Conservation (phyloP, 2,329 filamentous ascomycete species). For the Nemania sp. region DNA sequence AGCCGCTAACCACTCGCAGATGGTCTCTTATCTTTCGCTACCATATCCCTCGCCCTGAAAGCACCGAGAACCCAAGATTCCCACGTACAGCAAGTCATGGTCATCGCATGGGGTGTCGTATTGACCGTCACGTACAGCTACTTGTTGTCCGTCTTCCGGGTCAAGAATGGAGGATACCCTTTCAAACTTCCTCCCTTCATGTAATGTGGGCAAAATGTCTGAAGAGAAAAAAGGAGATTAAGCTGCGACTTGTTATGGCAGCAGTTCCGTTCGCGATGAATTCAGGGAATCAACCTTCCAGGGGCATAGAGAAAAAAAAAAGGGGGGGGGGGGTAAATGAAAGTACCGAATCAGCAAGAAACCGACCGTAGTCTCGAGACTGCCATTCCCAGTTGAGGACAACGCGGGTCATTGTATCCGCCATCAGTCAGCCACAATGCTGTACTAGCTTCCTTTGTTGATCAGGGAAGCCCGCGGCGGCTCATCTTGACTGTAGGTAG, state of each 20-base stretch:
- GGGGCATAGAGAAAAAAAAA: constrained; percentile 16
- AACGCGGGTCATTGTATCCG: constrained; percentile 5
- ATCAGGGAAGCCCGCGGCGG: not conserved
- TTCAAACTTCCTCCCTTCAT: constrained; percentile 92
- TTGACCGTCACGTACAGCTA: constrained; percentile 90
- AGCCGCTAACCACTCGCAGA: constrained; percentile 40
- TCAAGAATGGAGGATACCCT: constrained; percentile 94
- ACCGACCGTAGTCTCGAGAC: not conserved
- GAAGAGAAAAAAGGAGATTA: not conserved
- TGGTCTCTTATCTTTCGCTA: constrained; percentile 82
- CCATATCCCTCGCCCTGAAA: constrained; percentile 89
- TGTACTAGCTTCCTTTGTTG: not conserved
- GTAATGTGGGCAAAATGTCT: constrained; percentile 41
- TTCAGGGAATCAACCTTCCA: constrained; percentile 5
- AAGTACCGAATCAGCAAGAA: constrained; percentile 2
- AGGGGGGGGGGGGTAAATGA: not conserved
- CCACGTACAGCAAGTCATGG: constrained; percentile 77
- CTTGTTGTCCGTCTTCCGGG: constrained; percentile 87
- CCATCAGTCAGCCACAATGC: not conserved
- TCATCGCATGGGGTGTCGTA: constrained; percentile 77
- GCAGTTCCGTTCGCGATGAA: constrained; percentile 10
- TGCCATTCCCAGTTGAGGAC: not conserved
- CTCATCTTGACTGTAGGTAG: not conserved
- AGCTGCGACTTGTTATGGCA: not conserved
- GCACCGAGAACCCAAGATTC: constrained; percentile 84